phyloP scores from a whole-genome alignment of 108 stramenopile species.

The Epithemia pelagica region DNA sequence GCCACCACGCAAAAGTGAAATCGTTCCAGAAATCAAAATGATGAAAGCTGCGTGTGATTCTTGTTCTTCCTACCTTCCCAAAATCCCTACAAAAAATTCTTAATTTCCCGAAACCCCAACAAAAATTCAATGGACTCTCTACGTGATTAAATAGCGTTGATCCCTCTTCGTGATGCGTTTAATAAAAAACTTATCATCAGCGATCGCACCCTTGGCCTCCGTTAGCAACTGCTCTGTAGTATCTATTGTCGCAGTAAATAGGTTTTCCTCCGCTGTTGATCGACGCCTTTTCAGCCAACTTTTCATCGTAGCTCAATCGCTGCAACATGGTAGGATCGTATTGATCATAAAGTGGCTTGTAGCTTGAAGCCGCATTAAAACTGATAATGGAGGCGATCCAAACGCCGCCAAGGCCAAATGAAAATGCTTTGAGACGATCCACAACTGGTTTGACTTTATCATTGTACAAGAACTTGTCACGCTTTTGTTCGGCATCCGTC shows the following conservation, averaged over 20 bases:
- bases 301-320: constrained; percentile 60
- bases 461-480: constrained; percentile 69
- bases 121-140: neutral
- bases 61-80: neutral
- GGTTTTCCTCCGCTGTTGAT: constrained; percentile 58
- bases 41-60: neutral
- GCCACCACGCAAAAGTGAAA: constrained; percentile 3
- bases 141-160: no score
- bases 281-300: constrained; percentile 59
- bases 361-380: constrained; percentile 43
- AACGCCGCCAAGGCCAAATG: constrained; percentile 34
- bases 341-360: constrained; percentile 71
- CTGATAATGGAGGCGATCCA: constrained; percentile 64
- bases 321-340: constrained; percentile 81
- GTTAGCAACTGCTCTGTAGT: constrained; percentile 79
- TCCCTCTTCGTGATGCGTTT: neutral
- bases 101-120: neutral
- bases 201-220: constrained; percentile 64
- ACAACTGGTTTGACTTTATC: constrained; percentile 72
- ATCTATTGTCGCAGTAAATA: constrained; percentile 80
- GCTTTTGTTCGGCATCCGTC: constrained; percentile 56
- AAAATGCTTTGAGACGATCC: constrained; percentile 54
- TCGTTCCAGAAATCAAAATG: neutral
- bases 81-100: constrained; percentile 7
- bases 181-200: neutral